Evolutionary conservation across 2,329 filamentous ascomycete genomes (phyloP), one percentile per base, ranked within the genome.

Genomic region (Colletotrichum agaves): DNA sequence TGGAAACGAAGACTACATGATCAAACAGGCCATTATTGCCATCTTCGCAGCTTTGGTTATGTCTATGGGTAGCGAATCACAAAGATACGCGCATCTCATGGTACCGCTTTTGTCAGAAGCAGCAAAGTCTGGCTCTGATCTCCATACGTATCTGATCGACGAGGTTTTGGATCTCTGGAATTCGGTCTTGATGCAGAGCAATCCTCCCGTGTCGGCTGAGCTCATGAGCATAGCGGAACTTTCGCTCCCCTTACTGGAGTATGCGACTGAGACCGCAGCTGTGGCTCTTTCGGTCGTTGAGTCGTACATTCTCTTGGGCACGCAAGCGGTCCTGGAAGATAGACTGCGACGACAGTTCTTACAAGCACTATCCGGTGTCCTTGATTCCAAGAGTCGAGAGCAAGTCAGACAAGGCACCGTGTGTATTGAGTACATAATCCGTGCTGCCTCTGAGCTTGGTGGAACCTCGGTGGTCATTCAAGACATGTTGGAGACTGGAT

Each of bases 131-230:
- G 88, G 87, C 11, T 96, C 93, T 1, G 88, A 92, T 43, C 84
- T 92, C 46, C 89, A 93, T 72, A 81, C 94, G 2, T 96, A 97
- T 74, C 87, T 99, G 11, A 88, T 97, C 12, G 96, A 98, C 69
- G 96, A 99, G 76, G 93, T 93, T 0, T 83, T 98, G 13, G 94
- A 98, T 63, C 86, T 99, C 3, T 98, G 95, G 95, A 85, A 87
- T 37, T 88, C 91, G 2, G 88, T 98, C 11, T 78, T 94, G 41
- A 83, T 84, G 70, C 88, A 93, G 73, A 90, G 89, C 65, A 84
- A 85, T 7, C 80, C 87, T 12, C 89, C 91, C 0, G 80, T 90
- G 3, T 84, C 88, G 1, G 79, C 84, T 0, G 88, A 89, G 13
- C 80, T 94, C n/a, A 77, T 91, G 4, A 81, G 83, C 3, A 83